Percentiles rank a stretch among this genome's conserved stretches.
These are phyloP conservation scores for Lenzites betulinus DNA, from an alignment of 768 basidiomycete species.

Conservation along the genomic window DNA sequence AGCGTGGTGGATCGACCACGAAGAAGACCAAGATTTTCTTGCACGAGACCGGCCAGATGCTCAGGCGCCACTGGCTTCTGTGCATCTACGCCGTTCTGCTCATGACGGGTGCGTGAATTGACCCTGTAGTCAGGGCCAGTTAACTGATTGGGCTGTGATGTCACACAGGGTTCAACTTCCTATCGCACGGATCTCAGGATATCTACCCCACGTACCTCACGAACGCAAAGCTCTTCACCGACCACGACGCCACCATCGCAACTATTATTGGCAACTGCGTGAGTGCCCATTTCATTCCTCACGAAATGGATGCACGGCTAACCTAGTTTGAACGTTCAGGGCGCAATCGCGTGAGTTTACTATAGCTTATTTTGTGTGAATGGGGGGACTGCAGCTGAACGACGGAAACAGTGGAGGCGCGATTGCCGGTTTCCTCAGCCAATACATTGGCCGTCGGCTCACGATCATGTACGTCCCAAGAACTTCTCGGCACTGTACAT, in stretches of 20 bases:
- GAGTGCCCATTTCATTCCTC: slow-evolving; percentile 22
- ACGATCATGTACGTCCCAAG: slow-evolving; percentile 58
- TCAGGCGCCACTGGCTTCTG: slow-evolving; percentile 78
- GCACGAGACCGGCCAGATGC: slow-evolving; percentile 70
- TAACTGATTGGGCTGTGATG: slow-evolving; percentile 6
- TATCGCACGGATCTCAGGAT: slow-evolving; percentile 59
- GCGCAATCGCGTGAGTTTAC: slow-evolving; percentile 44
- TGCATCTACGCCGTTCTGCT: slow-evolving; percentile 85
- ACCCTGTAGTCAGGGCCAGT: too few relatives aligned
- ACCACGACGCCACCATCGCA: slow-evolving; percentile 63
- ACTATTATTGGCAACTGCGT: slow-evolving; percentile 83
- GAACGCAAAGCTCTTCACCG: slow-evolving; percentile 58
- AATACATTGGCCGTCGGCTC: slow-evolving; percentile 81
- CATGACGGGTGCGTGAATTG: slow-evolving; percentile 54
- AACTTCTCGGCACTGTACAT: not conserved
- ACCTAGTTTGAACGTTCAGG: slow-evolving; percentile 28
- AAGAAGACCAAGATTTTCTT: slow-evolving; percentile 74
- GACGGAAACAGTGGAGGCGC: slow-evolving; percentile 54
- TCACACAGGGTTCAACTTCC: slow-evolving; percentile 49
- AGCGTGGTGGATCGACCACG: slow-evolving; percentile 36
- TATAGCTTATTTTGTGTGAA: not conserved
- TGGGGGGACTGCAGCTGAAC: not conserved
- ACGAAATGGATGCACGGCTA: not conserved
- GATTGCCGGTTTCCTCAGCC: slow-evolving; percentile 71
- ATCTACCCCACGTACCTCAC: slow-evolving; percentile 81